These are phyloP conservation scores for Penicillium ucsense DNA, from an alignment of 495 filamentous ascomycete species.

Conservation along the genomic window DNA sequence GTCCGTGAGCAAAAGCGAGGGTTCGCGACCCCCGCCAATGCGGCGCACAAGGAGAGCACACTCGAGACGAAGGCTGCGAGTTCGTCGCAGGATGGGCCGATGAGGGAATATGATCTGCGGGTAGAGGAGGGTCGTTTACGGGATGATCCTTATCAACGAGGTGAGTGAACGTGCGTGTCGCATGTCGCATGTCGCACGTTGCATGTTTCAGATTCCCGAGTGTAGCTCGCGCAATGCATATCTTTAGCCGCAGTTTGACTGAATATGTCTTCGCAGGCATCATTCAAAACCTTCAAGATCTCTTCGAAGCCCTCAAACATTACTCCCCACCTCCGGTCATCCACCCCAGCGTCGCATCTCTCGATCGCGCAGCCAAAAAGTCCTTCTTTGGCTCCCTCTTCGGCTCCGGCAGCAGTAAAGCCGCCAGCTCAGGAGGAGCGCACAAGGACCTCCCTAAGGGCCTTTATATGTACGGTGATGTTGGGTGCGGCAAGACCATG, in stretches of 20 bases:
- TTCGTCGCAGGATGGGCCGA: slow-evolving; percentile 47
- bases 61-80: slow-evolving; percentile 1
- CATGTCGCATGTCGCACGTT: background rate
- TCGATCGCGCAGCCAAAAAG: slow-evolving; percentile 38
- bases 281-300: slow-evolving; percentile 76
- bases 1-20: slow-evolving; percentile 6
- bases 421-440: slow-evolving; percentile 35
- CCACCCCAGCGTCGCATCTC: slow-evolving; percentile 52
- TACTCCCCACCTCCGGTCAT: slow-evolving; percentile 66
- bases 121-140: slow-evolving; percentile 61
- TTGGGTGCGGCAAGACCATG: slow-evolving; percentile 98
- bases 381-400: slow-evolving; percentile 70
- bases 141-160: slow-evolving; percentile 87
- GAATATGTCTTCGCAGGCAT: slow-evolving; percentile 45
- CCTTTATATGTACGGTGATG: slow-evolving; percentile 92
- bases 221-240: no score
- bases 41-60: slow-evolving; percentile 1
- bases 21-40: slow-evolving; percentile 10
- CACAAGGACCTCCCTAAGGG: slow-evolving; percentile 72
- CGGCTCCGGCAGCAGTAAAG: slow-evolving; percentile 33
- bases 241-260: no score
- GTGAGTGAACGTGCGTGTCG: slow-evolving; percentile 29
- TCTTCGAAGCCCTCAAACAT: slow-evolving; percentile 70
- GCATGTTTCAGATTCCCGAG: background rate
- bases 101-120: slow-evolving; percentile 77